Evolutionary conservation across 345 rosid genomes (phyloP), one percentile per base, ranked within the genome.

Genomic region (Cardamine chenopodiifolia): DNA sequence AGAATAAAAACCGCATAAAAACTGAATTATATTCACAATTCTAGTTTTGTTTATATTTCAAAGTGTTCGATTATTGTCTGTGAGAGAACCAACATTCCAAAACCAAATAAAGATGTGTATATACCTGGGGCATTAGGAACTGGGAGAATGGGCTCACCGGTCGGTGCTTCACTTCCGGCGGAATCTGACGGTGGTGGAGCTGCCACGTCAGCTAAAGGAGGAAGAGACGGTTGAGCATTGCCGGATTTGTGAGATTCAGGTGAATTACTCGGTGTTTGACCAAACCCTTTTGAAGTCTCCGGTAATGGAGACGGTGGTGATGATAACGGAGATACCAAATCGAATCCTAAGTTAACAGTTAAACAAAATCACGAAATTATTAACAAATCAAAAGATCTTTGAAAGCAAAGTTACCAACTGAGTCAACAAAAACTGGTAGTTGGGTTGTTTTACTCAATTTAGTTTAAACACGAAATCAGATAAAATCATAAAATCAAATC

Each of bases 91-190:
- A 32, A 35, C 31, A 26, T 26, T 44, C 19, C 55, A 50, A n/a
- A n/a, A 11, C 34, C 59, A 49, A 48, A 13, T 58, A 17, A 32
- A 1, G 26, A 25, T 35, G 6, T 4, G 68, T 1, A 62, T 74
- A n/a, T 74, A 85, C 91, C 84, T 69, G 84, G 86, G 52, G 83
- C 71, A 79, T 37, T 66, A 68, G 87, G 85, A 44, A 62, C 67
- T 4, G 82, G 55, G 48, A 72, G 73, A 18, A 86, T 66, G 61
- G 84, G 67, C 59, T 82, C 80, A 31, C 57, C 60, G 31, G 75
- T 69, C n/a, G 90, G 78, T 14, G 81, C 52, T 66, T 54, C 17
- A 50, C 39, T 19, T 12, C 70, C 70, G 6, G 7, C 13, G n/a
- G 65, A 29, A 69, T 53, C 68, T 48, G 71, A 40, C 25, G 89